Evolutionary conservation across 2,329 filamentous ascomycete species (phyloP), one percentile per base, ranked within the genome.

Genomic region (Calonectria hawksworthii): DNA sequence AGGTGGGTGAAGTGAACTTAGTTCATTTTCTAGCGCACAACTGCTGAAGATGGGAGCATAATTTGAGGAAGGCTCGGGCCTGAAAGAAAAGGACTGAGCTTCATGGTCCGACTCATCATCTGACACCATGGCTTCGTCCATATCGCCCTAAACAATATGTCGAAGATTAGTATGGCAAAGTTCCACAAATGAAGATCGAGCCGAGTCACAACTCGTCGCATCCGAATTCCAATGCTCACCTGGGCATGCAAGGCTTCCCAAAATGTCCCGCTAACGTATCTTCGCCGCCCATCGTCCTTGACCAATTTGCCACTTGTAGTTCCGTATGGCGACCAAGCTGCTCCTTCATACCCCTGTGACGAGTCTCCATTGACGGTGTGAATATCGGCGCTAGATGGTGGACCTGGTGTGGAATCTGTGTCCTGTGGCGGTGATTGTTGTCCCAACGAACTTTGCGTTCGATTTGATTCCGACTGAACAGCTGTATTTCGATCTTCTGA

Each of bases 1-100:
- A 21, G 70, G 50, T 23, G 30, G 70, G 34, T 72, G 70, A 16
- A 68, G 64, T 9, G 70, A 68, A 30, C 59, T 36, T 5, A 65
- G 26, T 18, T 51, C 41, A 26, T 30, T 52, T 32, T 68, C 51
- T 64, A 59, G 70, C 9, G 63, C 52, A 13, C 70, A 72, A 41
- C 52, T 72, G 28, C 47, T 63, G 64, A 72, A 72, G n/a, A 72
- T 72, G 3, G 38, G 63, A 28, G 70, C 70, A 54, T 72, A 72
- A 13, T 68, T 65, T 28, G 47, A 61, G 11, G 70, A 72, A 23
- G 63, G 30, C 28, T 68, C 70, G 4, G 54, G 52, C 23, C 52
- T 54, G 30, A 65, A 18, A 8, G 64, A 21, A 38, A 67, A 61
- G 10, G 70, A 18, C 28, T 38, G 30, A 16, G 30, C 41, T 3